These are phyloP conservation scores for Neurospora sp. DNA, from an alignment of 495 filamentous ascomycete species.

Conservation along the genomic window DNA sequence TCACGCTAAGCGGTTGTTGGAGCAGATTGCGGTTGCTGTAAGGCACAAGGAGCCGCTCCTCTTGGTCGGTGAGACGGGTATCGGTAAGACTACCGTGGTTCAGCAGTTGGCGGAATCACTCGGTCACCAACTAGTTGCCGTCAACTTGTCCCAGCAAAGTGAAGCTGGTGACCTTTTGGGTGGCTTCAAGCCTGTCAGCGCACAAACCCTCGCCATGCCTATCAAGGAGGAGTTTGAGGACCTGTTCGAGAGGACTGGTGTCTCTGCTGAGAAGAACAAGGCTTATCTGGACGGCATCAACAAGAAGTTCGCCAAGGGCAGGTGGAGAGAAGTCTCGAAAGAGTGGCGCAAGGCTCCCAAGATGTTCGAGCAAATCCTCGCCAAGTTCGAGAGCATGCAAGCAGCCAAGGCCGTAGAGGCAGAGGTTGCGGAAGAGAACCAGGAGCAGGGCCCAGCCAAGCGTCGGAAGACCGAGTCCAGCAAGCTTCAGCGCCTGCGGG, in stretches of 20 bases:
- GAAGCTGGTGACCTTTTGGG: conserved; percentile 88
- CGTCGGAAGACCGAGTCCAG: conserved; percentile 67
- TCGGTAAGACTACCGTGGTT: conserved; percentile 91
- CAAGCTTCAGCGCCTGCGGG: conserved; percentile 44
- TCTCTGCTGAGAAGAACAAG: conserved; percentile 76
- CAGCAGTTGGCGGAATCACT: conserved; percentile 81
- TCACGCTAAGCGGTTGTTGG: conserved; percentile 60
- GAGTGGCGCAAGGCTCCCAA: conserved; percentile 83
- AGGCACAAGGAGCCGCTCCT: conserved; percentile 78
- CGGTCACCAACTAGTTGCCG: conserved; percentile 71
- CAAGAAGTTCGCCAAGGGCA: conserved; percentile 67
- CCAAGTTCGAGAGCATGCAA: conserved; percentile 30
- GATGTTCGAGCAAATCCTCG: conserved; percentile 67
- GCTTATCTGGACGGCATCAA: conserved; percentile 69
- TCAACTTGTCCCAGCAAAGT: conserved; percentile 96
- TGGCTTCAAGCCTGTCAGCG: conserved; percentile 90
- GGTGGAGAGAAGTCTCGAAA: conserved; percentile 74
- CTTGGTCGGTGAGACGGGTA: conserved; percentile 95
- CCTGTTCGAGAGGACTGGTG: conserved; percentile 69
- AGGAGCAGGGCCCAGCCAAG: conserved; percentile 48
- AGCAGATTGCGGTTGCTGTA: conserved; percentile 76
- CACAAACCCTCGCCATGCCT: conserved; percentile 77
- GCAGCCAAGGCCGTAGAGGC: conserved; percentile 17
- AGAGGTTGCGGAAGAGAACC: conserved; percentile 38
- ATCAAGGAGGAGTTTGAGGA: conserved; percentile 90